Evolutionary conservation across 2,329 filamentous ascomycete species (phyloP).

Genomic region (Phoma sp.): DNA sequence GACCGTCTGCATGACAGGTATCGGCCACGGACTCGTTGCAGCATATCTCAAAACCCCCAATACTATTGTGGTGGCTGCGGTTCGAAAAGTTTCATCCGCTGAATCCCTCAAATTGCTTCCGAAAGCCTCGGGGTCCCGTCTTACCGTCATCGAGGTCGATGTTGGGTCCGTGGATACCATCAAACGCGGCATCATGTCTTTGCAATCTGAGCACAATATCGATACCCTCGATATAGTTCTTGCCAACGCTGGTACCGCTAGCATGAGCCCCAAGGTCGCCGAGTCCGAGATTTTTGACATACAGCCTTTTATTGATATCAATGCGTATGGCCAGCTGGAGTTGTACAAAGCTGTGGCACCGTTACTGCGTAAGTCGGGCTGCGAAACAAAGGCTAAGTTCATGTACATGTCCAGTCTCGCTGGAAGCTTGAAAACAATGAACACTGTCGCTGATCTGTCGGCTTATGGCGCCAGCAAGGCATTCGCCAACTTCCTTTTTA

Average conservation of each 20-base stretch:
- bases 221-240: conserved; percentile 5
- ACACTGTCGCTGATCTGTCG: conserved; percentile 1
- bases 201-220: conserved; percentile 14
- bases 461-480: conserved; percentile 30
- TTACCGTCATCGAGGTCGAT: conserved; percentile 21
- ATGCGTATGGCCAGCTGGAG: conserved; percentile 27
- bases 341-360: conserved; percentile 21
- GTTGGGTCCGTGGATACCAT: conserved; percentile 31
- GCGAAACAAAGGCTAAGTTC: conserved; percentile 17
- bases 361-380: conserved; percentile 12
- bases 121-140: conserved; percentile 20
- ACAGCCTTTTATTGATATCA: conserved; percentile 21
- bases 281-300: conserved; percentile 9
- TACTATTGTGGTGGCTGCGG: conserved; percentile 52
- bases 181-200: conserved; percentile 31
- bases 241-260: conserved; percentile 23
- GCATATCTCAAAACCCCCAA: conserved; percentile 48
- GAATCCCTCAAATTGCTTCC: conserved; percentile 34
- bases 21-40: conserved; percentile 46
- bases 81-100: conserved; percentile 43
- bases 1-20: conserved; percentile 28
- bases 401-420: conserved; percentile 22
- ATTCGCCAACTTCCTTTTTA: conserved; percentile 25
- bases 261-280: not conserved
- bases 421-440: conserved; percentile 21